Evolutionary conservation across 139 green algal species (phyloP).

Genomic region (Spirogloea muscicola): DNA sequence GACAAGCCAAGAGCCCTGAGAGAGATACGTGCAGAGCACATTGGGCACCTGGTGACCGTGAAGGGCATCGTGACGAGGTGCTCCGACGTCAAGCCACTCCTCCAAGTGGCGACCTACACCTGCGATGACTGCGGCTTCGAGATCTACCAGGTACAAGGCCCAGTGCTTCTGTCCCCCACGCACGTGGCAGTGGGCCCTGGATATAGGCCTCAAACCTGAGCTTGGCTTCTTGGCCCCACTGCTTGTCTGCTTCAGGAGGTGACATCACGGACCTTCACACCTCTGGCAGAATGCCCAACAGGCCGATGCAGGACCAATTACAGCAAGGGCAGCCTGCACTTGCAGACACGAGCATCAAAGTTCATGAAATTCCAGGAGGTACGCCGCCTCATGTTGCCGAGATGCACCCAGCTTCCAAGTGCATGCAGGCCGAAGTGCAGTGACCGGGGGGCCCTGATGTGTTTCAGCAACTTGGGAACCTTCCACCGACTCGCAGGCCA

Average conservation of each 20-base stretch:
- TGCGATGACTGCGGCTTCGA: slow-evolving; percentile 83
- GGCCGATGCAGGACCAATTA: slow-evolving; percentile 54
- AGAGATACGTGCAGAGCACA: slow-evolving; percentile 63
- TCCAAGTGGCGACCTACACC: slow-evolving; percentile 90
- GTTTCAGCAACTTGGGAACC: no score
- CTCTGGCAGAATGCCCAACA: slow-evolving; percentile 53
- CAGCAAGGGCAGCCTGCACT: slow-evolving; percentile 34
- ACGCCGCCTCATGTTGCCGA: not conserved
- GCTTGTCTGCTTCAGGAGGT: no score
- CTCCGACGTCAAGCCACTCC: slow-evolving; percentile 87
- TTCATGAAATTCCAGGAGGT: slow-evolving; percentile 91
- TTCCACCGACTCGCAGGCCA: no score
- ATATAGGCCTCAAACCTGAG: no score
- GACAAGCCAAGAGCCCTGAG: slow-evolving; percentile 57
- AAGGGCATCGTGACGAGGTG: slow-evolving; percentile 87
- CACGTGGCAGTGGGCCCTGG: no score
- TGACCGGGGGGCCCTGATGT: no score
- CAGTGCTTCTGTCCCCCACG: not conserved
- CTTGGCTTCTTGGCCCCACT: no score
- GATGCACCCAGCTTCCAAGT: not conserved
- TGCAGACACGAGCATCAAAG: slow-evolving; percentile 74
- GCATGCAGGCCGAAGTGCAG: no score
- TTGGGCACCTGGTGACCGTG: slow-evolving; percentile 84
- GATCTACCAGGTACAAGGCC: slow-evolving; percentile 87
- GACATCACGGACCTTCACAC: slow-evolving; percentile 67